Percentiles rank a stretch among this genome's conserved stretches.
Evolutionary conservation across 805 yeast species (phyloP).

Genomic region (Cyberlindnera suaveolens): DNA sequence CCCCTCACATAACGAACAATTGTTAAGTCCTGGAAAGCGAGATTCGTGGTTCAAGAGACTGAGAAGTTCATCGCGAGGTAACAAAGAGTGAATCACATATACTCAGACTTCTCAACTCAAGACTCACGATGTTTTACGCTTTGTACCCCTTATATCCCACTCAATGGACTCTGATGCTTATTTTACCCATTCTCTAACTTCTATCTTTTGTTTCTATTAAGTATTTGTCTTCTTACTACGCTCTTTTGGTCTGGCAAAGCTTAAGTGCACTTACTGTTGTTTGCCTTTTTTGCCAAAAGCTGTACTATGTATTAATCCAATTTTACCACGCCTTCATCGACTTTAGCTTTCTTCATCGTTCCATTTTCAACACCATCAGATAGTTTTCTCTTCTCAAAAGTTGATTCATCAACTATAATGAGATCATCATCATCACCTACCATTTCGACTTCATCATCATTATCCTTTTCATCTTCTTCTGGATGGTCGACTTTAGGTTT

Average conservation of each 20-base stretch:
- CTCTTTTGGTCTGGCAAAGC: too few species aligned
- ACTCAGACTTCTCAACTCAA: not conserved
- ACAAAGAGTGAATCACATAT: not conserved
- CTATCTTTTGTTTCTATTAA: too few species aligned
- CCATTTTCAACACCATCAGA: slow-evolving; percentile 5
- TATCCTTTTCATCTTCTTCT: slow-evolving; percentile 17
- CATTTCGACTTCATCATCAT: slow-evolving; percentile 13
- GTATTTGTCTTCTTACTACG: too few species aligned
- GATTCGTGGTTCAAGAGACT: slow-evolving; percentile 40
- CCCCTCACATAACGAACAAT: not conserved
- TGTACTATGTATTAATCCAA: not conserved
- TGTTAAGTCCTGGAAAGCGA: slow-evolving; percentile 2
- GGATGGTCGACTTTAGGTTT: slow-evolving; percentile 17
- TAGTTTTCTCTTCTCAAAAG: slow-evolving; percentile 20
- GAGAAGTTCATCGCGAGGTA: slow-evolving; percentile 30
- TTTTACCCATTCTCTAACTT: too few species aligned
- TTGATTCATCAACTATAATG: slow-evolving; percentile 13
- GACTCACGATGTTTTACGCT: too few species aligned
- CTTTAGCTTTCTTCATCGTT: slow-evolving; percentile 7
- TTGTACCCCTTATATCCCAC: too few species aligned
- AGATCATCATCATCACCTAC: slow-evolving; percentile 16
- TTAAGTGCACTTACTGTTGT: too few species aligned
- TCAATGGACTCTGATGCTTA: too few species aligned
- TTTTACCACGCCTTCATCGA: slow-evolving; percentile 5
- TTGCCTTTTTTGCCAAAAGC: too few species aligned